Percentiles rank a stretch among this genome's conserved stretches.
Evolutionary conservation across 169 alveolate genomes (phyloP).

Genomic region (Plasmodium yoelii): DNA sequence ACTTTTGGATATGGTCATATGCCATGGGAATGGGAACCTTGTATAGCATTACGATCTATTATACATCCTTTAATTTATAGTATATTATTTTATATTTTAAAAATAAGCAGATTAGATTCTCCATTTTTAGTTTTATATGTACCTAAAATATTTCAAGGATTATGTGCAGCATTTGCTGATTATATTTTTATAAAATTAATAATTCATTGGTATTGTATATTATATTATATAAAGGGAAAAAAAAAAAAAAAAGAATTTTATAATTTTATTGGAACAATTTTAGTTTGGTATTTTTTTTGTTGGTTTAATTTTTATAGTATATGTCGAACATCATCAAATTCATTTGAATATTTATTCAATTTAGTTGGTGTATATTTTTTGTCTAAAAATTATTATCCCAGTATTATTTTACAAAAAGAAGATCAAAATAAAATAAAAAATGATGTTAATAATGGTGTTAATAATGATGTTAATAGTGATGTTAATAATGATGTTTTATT

Average conservation of each 20-base stretch:
- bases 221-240: constrained; percentile 5
- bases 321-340: constrained; percentile 76
- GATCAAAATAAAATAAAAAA: too few relatives aligned
- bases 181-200: constrained; percentile 72
- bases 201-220: constrained; percentile 60
- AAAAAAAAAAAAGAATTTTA: background rate
- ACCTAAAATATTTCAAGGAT: constrained; percentile 81
- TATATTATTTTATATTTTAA: constrained; percentile 74
- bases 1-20: constrained; percentile 84
- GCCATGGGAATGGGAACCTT: constrained; percentile 90
- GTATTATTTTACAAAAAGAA: background rate
- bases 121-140: constrained; percentile 58
- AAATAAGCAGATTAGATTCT: constrained; percentile 45
- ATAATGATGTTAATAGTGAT: too few relatives aligned
- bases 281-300: constrained; percentile 49
- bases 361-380: constrained; percentile 76
- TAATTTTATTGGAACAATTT: constrained; percentile 13
- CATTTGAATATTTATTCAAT: constrained; percentile 74
- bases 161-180: constrained; percentile 82
- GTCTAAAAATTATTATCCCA: constrained; percentile 57
- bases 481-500: too few relatives aligned
- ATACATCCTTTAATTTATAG: constrained; percentile 83
- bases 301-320: constrained; percentile 76
- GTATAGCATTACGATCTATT: constrained; percentile 80
- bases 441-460: too few relatives aligned